Base-by-base conservation (phyloP, 371 early-diverging fungal genomes). In the Choanephora cucurbitarum region DNA sequence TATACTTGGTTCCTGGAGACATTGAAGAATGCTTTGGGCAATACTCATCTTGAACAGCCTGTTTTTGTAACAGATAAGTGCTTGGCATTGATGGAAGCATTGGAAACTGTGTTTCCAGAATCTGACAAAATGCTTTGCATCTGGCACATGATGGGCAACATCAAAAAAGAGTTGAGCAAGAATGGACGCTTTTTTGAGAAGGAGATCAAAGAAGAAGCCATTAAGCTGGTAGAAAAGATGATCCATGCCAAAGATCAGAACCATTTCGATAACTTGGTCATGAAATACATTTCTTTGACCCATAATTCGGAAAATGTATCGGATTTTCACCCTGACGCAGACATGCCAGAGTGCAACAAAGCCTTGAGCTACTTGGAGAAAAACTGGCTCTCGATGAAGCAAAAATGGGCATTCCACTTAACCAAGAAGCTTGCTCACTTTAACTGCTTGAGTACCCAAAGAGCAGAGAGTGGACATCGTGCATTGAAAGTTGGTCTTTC, bases 111-210 rank as follows among this genome's bases (percentile, higher is more conserved):
- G 19, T 53, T 44, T 44, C 53, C 44, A 19, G 5, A 21, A 1
- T 19, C 34, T 13, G 19, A 34, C 8, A 49, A 39, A 8, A 4
- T 37, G 6, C 18, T 49, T 2, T 49, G 49, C 18, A 49, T 39
- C 21, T 49, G 37, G 39, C 49, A 49, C 17, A 32, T 47, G 32
- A 47, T 47, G 48, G 17, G 24, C 13, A 47, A 47, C 32, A 17
- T 32, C 3, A 45, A 10, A 45, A 23, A 15, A 4, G 28, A 45
- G 3, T 14, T 23, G 3, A 23, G 9, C 18, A 14, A 21, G 11
- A 37, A 37, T 19, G 43, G 43, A 7, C n/a, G 7, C 8, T 42
- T 42, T 9, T 19, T 19, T 19, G 21, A 8, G 1, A 7, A 18
- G 17, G 18, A 14, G 10, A 9, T 21, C 18, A 42, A 42, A 42